These are phyloP conservation scores for Ascocoryne sarcoides DNA, from an alignment of 2,329 filamentous ascomycete genomes.

Conservation along the genomic window DNA sequence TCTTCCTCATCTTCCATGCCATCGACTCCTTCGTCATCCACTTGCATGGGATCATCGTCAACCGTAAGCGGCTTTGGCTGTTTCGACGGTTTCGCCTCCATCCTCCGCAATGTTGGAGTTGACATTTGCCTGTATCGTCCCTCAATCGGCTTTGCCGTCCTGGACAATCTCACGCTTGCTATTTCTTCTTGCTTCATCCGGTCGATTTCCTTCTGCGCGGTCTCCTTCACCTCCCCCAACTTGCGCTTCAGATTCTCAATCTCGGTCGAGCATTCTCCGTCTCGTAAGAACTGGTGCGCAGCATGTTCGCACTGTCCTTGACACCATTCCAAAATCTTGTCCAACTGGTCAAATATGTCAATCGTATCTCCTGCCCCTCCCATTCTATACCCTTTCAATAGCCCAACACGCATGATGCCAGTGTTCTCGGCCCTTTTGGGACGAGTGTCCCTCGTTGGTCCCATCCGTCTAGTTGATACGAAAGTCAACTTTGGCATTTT, in stretches of 20 bases:
- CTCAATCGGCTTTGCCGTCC: neutral
- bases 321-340: conserved; percentile 70
- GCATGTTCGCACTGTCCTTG: conserved; percentile 78
- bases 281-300: conserved; percentile 81
- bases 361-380: conserved; percentile 10
- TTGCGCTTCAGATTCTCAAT: conserved; percentile 49
- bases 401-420: conserved; percentile 11
- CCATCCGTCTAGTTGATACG: conserved; percentile 33
- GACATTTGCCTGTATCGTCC: conserved; percentile 7
- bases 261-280: conserved; percentile 75
- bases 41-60: conserved; percentile 21
- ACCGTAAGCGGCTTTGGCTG: conserved; percentile 17
- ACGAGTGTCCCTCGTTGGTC: conserved; percentile 18
- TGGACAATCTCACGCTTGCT: conserved; percentile 2
- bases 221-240: conserved; percentile 45
- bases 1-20: conserved; percentile 15
- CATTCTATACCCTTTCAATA: conserved; percentile 20
- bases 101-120: conserved; percentile 6
- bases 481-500: conserved; percentile 30
- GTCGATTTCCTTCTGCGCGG: conserved; percentile 21
- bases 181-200: conserved; percentile 15
- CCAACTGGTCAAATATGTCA: conserved; percentile 62
- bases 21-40: conserved; percentile 21
- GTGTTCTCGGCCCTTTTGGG: neutral
- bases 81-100: conserved; percentile 11